Conservation (phyloP, 179 eudicot species). For the Nepenthes alata region DNA sequence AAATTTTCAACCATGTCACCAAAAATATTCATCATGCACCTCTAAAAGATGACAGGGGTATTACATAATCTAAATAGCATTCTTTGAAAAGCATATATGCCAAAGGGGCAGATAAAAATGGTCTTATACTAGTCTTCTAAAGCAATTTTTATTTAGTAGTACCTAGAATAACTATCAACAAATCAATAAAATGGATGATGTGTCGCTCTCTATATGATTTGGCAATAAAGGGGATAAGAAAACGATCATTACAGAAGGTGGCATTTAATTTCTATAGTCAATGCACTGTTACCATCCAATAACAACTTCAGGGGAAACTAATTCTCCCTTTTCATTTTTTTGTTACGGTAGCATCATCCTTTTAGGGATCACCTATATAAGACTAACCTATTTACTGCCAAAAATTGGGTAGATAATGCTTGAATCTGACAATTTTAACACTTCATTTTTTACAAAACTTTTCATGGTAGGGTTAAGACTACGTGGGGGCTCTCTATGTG, state of each 20-base stretch:
- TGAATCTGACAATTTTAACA: background rate
- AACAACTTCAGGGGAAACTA: background rate
- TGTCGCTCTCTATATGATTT: background rate
- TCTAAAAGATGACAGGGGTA: background rate
- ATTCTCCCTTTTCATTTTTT: background rate
- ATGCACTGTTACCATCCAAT: background rate
- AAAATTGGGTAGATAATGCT: background rate
- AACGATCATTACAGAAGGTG: background rate
- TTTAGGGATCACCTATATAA: constrained; percentile 1
- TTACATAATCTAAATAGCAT: constrained; percentile 2
- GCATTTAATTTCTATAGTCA: constrained; percentile 1
- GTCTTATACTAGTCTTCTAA: background rate
- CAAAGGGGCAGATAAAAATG: background rate
- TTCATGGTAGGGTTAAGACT: background rate
- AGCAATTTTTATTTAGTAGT: background rate
- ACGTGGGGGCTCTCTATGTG: background rate
- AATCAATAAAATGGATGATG: background rate
- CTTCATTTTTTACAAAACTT: background rate
- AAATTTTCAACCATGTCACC: background rate
- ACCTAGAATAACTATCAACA: background rate
- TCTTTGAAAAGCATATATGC: background rate
- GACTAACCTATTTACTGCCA: background rate
- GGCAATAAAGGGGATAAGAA: background rate
- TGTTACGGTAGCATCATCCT: background rate
- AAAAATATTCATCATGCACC: constrained; percentile 3